phyloP scores from a whole-genome alignment of 164 flowering plant genomes.

The Berberis vulgaris region DNA sequence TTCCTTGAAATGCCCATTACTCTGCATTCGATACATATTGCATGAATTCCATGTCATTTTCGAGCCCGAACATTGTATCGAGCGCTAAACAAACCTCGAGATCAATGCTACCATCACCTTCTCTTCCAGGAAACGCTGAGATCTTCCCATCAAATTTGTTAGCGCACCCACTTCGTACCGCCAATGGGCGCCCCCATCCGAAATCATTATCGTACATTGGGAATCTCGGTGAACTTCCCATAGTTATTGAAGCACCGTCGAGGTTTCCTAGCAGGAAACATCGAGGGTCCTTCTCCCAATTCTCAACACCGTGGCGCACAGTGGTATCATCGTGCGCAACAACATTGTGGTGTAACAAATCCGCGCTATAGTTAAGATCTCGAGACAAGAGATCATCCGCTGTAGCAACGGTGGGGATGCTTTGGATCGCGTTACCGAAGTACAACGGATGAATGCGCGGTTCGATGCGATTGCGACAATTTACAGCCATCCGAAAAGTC shows the following conservation, averaged over 20 bases:
- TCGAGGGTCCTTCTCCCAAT: slow-evolving; percentile 62
- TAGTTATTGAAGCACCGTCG: slow-evolving; percentile 60
- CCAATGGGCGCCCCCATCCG: slow-evolving; percentile 88
- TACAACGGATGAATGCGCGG: slow-evolving; percentile 54
- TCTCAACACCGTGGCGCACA: slow-evolving; percentile 41
- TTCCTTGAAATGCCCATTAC: too few species aligned
- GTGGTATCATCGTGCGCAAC: slow-evolving; percentile 35
- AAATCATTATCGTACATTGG: slow-evolving; percentile 88
- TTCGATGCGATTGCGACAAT: slow-evolving; percentile 70
- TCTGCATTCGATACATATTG: slow-evolving; percentile 36
- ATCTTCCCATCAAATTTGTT: slow-evolving; percentile 90
- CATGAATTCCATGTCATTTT: slow-evolving; percentile 34
- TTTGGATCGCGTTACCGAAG: slow-evolving; percentile 90
- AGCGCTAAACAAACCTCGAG: slow-evolving; percentile 71
- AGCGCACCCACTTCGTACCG: slow-evolving; percentile 68
- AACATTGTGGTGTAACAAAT: slow-evolving; percentile 43
- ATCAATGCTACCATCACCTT: slow-evolving; percentile 80
- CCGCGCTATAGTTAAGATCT: slow-evolving; percentile 64
- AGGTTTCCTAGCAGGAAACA: slow-evolving; percentile 69
- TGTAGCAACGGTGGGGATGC: slow-evolving; percentile 50
- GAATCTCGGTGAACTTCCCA: slow-evolving; percentile 87
- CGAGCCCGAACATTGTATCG: slow-evolving; percentile 67
- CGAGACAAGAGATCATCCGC: slow-evolving; percentile 41
- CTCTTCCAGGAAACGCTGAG: slow-evolving; percentile 88
- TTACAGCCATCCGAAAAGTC: slow-evolving; percentile 89